Evolutionary conservation across 2,329 filamentous ascomycete species (phyloP), one percentile per base, ranked within the genome.

Genomic region (Trichoderma sp.): DNA sequence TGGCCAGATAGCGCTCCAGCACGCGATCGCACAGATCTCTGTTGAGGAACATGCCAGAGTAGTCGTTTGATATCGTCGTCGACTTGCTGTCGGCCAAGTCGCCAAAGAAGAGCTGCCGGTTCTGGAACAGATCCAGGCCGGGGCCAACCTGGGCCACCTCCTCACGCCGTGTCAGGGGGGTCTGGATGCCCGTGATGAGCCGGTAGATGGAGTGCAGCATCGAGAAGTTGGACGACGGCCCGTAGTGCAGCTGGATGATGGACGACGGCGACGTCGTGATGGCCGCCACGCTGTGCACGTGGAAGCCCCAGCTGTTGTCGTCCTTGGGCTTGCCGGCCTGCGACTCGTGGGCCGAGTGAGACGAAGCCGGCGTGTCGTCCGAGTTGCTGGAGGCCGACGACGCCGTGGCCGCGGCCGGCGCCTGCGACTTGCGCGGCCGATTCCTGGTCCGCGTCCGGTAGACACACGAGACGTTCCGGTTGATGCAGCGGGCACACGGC

Each of bases 261-360:
- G 63, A 66, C n/a, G 63, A 66, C 21, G 63, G 63, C 28, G 63
- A 66, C 18, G 63, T 66, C 2, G 63, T 66, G 21, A 66, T 66
- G 39, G 63, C 63, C 0, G 63, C 63, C 1, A 66, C 63, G 54
- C 63, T 66, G 39, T 66, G 63, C 16, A 66, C 63, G 7, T 66
- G 63, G 28, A 66, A 66, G 37, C 63, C 63, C 63, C 63, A 66
- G 63, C 63, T 66, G 39, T 59, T 66, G 52, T 66, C 63, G n/a
- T 59, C 63, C 54, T 58, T 58, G 28, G 54, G 52, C 63, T 37
- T 59, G 37, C 49, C 14, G 21, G 4, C 21, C 21, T 30, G 54
- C 21, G 18, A 14, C 52, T 66, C 63, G 10, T 30, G 63, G 2
- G 63, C 10, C 60, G 51, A 18, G 34, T 28, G 54, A 39, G 24